Evolutionary conservation across 2,329 filamentous ascomycete species (phyloP).

Genomic region (Colletotrichum shisoi): DNA sequence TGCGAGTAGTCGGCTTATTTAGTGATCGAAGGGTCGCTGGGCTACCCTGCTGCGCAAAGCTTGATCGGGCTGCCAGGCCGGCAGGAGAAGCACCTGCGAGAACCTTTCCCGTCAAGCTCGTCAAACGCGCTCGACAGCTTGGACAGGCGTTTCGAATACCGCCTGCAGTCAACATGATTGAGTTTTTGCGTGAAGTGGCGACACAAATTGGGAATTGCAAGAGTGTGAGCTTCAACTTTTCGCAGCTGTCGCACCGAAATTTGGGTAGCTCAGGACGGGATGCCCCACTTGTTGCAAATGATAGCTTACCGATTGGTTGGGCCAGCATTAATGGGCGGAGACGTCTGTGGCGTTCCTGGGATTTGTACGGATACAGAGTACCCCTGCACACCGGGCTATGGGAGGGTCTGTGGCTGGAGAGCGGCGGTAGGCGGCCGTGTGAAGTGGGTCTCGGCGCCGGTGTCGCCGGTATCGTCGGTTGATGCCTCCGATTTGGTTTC

Average conservation of each 20-base stretch:
- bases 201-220: background rate
- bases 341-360: background rate
- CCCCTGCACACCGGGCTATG: background rate
- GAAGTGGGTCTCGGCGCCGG: background rate
- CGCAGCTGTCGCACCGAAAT: slow-evolving; percentile 32
- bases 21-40: slow-evolving; percentile 21
- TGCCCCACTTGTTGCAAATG: slow-evolving; percentile 32
- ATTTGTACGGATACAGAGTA: no score
- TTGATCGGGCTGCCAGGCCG: background rate
- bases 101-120: slow-evolving; percentile 4
- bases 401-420: background rate
- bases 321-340: background rate
- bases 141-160: slow-evolving; percentile 36
- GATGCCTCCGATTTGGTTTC: no score
- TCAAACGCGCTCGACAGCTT: slow-evolving; percentile 30
- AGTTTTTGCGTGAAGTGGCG: slow-evolving; percentile 5
- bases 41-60: slow-evolving; percentile 18
- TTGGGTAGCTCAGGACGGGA: slow-evolving; percentile 7
- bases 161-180: slow-evolving; percentile 36
- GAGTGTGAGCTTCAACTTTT: background rate
- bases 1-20: slow-evolving; percentile 10
- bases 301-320: slow-evolving; percentile 9
- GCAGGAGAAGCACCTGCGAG: background rate
- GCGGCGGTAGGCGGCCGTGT: background rate
- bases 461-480: no score